phyloP scores from a whole-genome alignment of 805 yeast species.

The Metschnikowia lochheadii region DNA sequence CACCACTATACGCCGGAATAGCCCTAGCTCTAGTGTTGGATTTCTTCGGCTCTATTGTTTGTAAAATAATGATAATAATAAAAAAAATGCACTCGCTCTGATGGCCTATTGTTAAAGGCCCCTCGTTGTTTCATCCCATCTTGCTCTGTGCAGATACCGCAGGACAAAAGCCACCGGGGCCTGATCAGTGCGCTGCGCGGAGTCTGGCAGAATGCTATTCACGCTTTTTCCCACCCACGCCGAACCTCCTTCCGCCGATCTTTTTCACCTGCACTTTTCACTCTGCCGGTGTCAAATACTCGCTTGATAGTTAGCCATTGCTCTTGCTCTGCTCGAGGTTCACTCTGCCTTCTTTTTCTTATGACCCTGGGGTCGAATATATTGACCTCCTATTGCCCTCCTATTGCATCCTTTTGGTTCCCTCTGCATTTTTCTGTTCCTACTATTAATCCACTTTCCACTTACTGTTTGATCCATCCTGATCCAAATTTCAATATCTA shows the following conservation, averaged over 20 bases:
- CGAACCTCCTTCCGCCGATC: neutral
- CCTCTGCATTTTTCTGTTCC: too few relatives aligned
- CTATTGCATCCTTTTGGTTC: neutral
- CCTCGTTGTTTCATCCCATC: neutral
- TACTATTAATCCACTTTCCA: too few relatives aligned
- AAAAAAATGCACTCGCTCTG: too few relatives aligned
- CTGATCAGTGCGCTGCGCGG: conserved; percentile 5
- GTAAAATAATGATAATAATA: too few relatives aligned
- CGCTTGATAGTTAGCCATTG: neutral
- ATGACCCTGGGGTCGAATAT: neutral
- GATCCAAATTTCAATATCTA: too few relatives aligned
- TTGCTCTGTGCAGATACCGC: conserved; percentile 1
- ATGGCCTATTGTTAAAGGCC: neutral
- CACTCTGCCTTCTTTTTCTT: neutral
- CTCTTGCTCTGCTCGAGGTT: neutral
- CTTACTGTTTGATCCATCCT: too few relatives aligned
- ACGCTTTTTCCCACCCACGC: conserved; percentile 1
- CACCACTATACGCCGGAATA: too few relatives aligned
- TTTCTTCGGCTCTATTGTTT: neutral
- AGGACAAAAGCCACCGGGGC: conserved; percentile 6
- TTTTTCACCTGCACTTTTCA: neutral
- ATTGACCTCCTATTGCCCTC: neutral
- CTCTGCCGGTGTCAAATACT: neutral
- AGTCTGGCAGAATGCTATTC: neutral
- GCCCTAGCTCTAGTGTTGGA: too few relatives aligned